Evolutionary conservation across 352 stramenopile species (phyloP).

Genomic region (Pythium rishiriense): DNA sequence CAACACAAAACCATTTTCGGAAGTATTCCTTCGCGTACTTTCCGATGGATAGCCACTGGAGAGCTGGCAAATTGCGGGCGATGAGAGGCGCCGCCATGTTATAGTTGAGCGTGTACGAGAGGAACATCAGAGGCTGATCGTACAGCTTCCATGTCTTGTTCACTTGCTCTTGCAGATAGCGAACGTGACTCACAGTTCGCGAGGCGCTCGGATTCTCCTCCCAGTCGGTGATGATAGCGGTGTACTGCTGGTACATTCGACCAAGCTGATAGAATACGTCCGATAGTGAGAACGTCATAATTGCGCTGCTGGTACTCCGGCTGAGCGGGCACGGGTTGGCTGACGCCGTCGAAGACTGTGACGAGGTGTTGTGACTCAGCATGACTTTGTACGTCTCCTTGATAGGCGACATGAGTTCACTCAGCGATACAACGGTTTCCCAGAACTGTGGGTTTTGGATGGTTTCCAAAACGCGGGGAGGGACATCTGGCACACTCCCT

Average conservation of each 20-base stretch:
- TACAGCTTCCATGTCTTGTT: conserved; percentile 79
- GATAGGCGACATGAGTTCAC: conserved; percentile 75
- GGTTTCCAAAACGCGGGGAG: conserved; percentile 39
- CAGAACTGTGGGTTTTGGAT: conserved; percentile 73
- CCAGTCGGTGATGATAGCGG: conserved; percentile 65
- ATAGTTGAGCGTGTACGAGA: conserved; percentile 78
- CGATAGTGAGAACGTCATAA: conserved; percentile 53
- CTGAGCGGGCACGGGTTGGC: not conserved
- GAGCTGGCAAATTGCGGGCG: conserved; percentile 43
- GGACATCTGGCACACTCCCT: conserved; percentile 11
- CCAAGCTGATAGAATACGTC: conserved; percentile 81
- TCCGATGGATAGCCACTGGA: conserved; percentile 75
- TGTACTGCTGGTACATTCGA: conserved; percentile 78
- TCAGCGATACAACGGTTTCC: conserved; percentile 72
- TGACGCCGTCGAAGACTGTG: not conserved
- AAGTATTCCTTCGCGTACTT: conserved; percentile 83
- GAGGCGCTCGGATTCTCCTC: conserved; percentile 54
- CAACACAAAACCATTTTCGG: conserved; percentile 59
- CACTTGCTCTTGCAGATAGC: conserved; percentile 55
- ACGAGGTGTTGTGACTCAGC: conserved; percentile 27
- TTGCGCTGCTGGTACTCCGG: conserved; percentile 11
- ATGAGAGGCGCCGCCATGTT: conserved; percentile 56
- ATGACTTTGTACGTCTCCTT: conserved; percentile 79
- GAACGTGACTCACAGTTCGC: conserved; percentile 52
- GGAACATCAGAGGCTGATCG: conserved; percentile 67